Evolutionary conservation across 495 filamentous ascomycete genomes (phyloP).

Genomic region (Penicillium antarcticum): DNA sequence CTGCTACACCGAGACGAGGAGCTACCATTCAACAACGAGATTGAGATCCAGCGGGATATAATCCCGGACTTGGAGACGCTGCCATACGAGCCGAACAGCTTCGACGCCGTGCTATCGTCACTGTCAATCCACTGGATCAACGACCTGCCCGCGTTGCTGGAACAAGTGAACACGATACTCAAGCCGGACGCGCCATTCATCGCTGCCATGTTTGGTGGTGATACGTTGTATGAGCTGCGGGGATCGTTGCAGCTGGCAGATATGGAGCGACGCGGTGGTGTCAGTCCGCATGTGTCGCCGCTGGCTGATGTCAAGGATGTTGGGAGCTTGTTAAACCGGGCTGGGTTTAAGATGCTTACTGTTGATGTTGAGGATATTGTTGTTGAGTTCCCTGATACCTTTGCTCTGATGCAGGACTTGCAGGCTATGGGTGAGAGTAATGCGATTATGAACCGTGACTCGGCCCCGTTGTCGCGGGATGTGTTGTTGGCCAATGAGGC

Average conservation of each 20-base stretch:
- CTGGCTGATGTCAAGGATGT: slow-evolving; percentile 90
- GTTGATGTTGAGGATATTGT: slow-evolving; percentile 97
- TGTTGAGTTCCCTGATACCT: slow-evolving; percentile 90
- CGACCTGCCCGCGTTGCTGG: slow-evolving; percentile 79
- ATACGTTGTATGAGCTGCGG: slow-evolving; percentile 90
- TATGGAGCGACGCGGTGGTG: slow-evolving; percentile 80
- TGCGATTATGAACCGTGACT: slow-evolving; percentile 75
- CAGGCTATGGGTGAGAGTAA: slow-evolving; percentile 94
- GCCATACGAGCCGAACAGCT: slow-evolving; percentile 72
- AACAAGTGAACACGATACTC: slow-evolving; percentile 75
- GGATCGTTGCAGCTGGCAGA: slow-evolving; percentile 93
- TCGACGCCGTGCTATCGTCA: slow-evolving; percentile 85
- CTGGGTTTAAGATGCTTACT: slow-evolving; percentile 93
- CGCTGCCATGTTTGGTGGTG: slow-evolving; percentile 93
- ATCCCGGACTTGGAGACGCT: slow-evolving; percentile 66
- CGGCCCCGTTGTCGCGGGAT: slow-evolving; percentile 71
- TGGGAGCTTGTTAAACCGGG: slow-evolving; percentile 78
- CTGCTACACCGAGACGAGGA: slow-evolving; percentile 81
- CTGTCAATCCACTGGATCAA: slow-evolving; percentile 97
- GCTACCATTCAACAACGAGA: slow-evolving; percentile 68
- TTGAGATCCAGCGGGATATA: slow-evolving; percentile 68
- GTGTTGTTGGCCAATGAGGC: slow-evolving; percentile 84
- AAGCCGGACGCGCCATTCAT: slow-evolving; percentile 92
- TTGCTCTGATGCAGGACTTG: slow-evolving; percentile 87
- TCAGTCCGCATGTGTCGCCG: slow-evolving; percentile 82